Conservation (phyloP, 495 filamentous ascomycete genomes). For the Xeromyces bisporus region DNA sequence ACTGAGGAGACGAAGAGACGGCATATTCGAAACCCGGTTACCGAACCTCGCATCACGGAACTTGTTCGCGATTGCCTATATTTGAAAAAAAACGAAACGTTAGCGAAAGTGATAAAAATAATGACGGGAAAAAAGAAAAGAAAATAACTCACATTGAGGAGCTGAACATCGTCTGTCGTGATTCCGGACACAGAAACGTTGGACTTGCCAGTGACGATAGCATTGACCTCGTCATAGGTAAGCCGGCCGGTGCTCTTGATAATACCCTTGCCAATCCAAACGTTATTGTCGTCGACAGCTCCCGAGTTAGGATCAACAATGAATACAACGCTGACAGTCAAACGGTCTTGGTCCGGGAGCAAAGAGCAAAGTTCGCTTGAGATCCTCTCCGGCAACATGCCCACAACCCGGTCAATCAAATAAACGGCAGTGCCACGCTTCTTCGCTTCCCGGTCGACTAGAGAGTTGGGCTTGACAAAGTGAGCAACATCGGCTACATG, state of each 20-base stretch:
- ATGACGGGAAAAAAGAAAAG: constrained; percentile 12
- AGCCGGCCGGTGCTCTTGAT: constrained; percentile 81
- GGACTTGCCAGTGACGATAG: constrained; percentile 45
- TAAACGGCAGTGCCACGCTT: constrained; percentile 95
- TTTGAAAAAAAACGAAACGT: neutral
- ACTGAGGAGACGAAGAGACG: constrained; percentile 73
- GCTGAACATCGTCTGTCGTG: constrained; percentile 51
- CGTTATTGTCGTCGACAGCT: constrained; percentile 56
- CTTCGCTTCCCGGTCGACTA: constrained; percentile 94
- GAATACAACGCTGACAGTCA: constrained; percentile 87
- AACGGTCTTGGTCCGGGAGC: constrained; percentile 67
- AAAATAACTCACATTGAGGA: constrained; percentile 46
- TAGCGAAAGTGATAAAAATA: neutral
- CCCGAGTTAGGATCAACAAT: constrained; percentile 65
- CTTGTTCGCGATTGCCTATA: constrained; percentile 57
- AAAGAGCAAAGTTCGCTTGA: constrained; percentile 77
- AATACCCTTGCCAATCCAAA: constrained; percentile 87
- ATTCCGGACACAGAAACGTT: constrained; percentile 41
- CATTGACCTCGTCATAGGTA: constrained; percentile 68
- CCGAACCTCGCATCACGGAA: constrained; percentile 77
- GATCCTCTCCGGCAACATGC: constrained; percentile 73
- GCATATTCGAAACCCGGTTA: constrained; percentile 56
- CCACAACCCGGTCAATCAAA: constrained; percentile 77
- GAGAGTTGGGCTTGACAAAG: constrained; percentile 89
- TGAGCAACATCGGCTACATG: constrained; percentile 93